Evolutionary conservation across 164 flowering plant genomes (phyloP), one percentile per base, ranked within the genome.

Genomic region (Amborella trichopoda): DNA sequence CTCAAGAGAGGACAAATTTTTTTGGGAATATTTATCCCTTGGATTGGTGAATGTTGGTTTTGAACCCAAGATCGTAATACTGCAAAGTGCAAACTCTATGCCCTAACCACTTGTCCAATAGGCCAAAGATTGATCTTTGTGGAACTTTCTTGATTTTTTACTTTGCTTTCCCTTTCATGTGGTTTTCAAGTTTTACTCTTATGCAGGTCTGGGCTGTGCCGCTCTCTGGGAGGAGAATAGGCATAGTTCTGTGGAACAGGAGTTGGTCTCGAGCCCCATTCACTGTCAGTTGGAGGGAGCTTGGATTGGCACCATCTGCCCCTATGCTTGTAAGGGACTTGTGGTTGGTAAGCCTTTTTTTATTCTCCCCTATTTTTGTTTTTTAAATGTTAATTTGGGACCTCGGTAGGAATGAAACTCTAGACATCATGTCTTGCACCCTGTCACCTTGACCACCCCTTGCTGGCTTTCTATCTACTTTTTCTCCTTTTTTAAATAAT

Each of bases 161-260:
- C n/a, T n/a, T n/a, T n/a, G n/a, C n/a, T n/a, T n/a, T n/a, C n/a
- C n/a, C n/a, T n/a, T n/a, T n/a, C n/a, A n/a, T n/a, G n/a, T n/a
- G n/a, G n/a, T n/a, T n/a, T n/a, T n/a, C n/a, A n/a, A 23, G 8
- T 23, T 17, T 9, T 6, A 37, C 9, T 2, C 9, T 41, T 27
- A 38, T 59, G 56, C 53, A 74, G 80, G 61, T 71, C n/a, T 74
- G 76, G 80, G 80, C 68, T 16, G 76, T 74, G 16, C 61, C 54
- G 3, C 46, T 74, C 40, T 58, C 70, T 22, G 44, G 61, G 32
- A 56, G 58, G 32, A 56, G 74, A 46, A 36, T 66, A 18, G 80
- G 48, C 4, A 62, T 74, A n/a, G 72, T 74, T 12, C 46, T 74
- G 26, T 74, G 80, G 80, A 74, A 74, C 44, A 61, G 74, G 63